Conservation (phyloP, 164 flowering plant genomes). For the Umbellularia californica region DNA sequence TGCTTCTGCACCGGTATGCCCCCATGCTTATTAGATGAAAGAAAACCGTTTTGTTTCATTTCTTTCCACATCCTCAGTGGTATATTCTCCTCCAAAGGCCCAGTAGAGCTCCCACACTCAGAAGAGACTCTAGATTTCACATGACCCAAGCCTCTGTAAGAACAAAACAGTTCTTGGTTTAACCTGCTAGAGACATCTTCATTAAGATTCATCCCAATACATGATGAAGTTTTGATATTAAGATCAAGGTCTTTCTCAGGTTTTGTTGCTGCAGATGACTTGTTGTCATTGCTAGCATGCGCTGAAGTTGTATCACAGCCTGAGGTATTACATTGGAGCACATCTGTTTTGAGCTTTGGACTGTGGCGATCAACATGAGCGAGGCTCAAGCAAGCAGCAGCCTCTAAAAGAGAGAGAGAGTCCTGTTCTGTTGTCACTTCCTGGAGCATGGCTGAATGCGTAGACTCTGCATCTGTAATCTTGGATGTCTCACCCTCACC, state of each 20-base stretch:
- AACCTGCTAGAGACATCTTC: slow-evolving; percentile 42
- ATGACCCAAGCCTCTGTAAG: slow-evolving; percentile 25
- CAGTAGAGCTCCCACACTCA: slow-evolving; percentile 65
- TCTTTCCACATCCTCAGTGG: slow-evolving; percentile 61
- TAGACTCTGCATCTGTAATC: slow-evolving; percentile 17
- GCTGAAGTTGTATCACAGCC: slow-evolving; percentile 5
- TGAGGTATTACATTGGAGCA: slow-evolving; percentile 6
- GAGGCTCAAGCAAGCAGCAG: slow-evolving; percentile 12
- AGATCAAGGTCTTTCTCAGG: slow-evolving; percentile 9
- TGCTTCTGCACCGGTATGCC: slow-evolving; percentile 62
- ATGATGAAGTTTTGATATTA: slow-evolving; percentile 19
- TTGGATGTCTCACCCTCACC: slow-evolving; percentile 31
- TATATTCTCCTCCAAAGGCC: slow-evolving; percentile 52
- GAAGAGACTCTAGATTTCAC: slow-evolving; percentile 43
- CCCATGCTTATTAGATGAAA: slow-evolving; percentile 52
- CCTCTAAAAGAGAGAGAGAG: slow-evolving; percentile 9
- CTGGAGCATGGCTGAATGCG: slow-evolving; percentile 15
- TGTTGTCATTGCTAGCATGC: slow-evolving; percentile 13
- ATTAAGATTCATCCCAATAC: slow-evolving; percentile 49
- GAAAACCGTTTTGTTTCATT: slow-evolving; percentile 84
- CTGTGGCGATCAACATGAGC: slow-evolving; percentile 5
- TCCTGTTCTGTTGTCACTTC: slow-evolving; percentile 16
- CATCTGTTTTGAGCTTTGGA: slow-evolving; percentile 36
- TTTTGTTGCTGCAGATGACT: slow-evolving; percentile 9
- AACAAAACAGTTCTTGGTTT: slow-evolving; percentile 29